Evolutionary conservation across 192 early-diverging fungal species (phyloP).

Genomic region (Mortierella alpina): DNA sequence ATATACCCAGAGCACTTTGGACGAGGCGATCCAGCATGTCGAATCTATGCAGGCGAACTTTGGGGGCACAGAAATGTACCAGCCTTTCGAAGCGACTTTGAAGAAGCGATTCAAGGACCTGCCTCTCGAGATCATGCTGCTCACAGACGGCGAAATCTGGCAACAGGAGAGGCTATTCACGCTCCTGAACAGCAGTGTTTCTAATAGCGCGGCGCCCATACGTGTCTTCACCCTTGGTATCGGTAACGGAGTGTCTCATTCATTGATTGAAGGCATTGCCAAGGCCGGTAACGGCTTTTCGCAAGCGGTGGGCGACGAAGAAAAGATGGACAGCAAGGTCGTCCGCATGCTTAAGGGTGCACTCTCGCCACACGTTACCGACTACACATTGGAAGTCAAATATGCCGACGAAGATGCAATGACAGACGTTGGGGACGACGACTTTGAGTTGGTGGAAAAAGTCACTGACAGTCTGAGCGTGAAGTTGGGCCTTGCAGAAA

Average conservation of each 20-base stretch:
- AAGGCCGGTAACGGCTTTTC: constrained; percentile 60
- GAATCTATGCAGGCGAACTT: constrained; percentile 49
- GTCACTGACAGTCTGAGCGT: constrained; percentile 23
- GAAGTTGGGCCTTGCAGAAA: neutral
- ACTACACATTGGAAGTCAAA: constrained; percentile 57
- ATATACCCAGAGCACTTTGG: constrained; percentile 51
- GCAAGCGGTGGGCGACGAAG: constrained; percentile 56
- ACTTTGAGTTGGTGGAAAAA: constrained; percentile 9
- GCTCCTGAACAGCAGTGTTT: constrained; percentile 24
- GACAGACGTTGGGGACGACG: constrained; percentile 11
- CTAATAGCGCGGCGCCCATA: constrained; percentile 10
- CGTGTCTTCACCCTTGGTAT: constrained; percentile 64
- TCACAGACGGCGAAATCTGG: constrained; percentile 64
- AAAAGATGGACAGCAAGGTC: constrained; percentile 64
- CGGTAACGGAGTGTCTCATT: constrained; percentile 58
- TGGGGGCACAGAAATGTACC: constrained; percentile 63
- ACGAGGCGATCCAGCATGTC: constrained; percentile 42
- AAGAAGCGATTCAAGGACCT: constrained; percentile 35
- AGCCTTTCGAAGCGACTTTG: constrained; percentile 46
- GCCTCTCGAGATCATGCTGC: constrained; percentile 53
- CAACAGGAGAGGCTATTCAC: constrained; percentile 53
- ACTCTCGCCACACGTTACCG: constrained; percentile 50
- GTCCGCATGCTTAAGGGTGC: constrained; percentile 65
- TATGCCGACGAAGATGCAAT: neutral
- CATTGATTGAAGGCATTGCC: constrained; percentile 63